These are phyloP conservation scores for Sungouiozyma ichnusensis DNA, from an alignment of 805 yeast species.

Conservation along the genomic window DNA sequence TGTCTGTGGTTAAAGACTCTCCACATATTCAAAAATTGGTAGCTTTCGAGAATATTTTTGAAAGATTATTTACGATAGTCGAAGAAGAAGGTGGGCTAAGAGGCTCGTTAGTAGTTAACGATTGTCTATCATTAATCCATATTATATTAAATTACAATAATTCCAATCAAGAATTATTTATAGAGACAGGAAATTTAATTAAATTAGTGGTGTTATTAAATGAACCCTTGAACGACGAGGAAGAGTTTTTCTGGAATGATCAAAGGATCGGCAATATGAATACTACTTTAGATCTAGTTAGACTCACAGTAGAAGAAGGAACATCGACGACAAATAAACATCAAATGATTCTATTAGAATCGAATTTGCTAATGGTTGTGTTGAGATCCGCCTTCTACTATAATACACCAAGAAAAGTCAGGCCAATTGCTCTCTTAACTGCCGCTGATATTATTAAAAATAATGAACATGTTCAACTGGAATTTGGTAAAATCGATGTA, in stretches of 20 bases:
- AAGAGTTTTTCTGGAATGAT: slow-evolving; percentile 58
- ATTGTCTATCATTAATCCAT: slow-evolving; percentile 66
- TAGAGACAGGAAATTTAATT: slow-evolving; percentile 74
- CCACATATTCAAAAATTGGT: slow-evolving; percentile 84
- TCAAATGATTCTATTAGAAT: slow-evolving; percentile 49
- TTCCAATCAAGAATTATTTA: slow-evolving; percentile 78
- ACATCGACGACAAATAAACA: slow-evolving; percentile 50
- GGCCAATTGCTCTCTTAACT: slow-evolving; percentile 60
- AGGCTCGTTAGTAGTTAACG: slow-evolving; percentile 86
- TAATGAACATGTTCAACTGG: slow-evolving; percentile 56
- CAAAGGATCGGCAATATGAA: slow-evolving; percentile 60
- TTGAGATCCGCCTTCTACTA: slow-evolving; percentile 62
- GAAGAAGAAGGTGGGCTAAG: slow-evolving; percentile 81
- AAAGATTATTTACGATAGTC: slow-evolving; percentile 65
- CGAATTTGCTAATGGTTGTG: slow-evolving; percentile 56
- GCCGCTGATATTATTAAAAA: slow-evolving; percentile 67
- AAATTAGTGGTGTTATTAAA: slow-evolving; percentile 51
- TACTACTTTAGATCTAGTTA: slow-evolving; percentile 60
- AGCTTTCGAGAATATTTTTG: slow-evolving; percentile 90
- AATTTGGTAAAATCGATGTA: slow-evolving; percentile 75
- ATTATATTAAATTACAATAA: slow-evolving; percentile 72
- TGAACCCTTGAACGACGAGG: slow-evolving; percentile 44
- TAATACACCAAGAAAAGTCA: slow-evolving; percentile 50
- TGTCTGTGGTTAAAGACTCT: slow-evolving; percentile 72
- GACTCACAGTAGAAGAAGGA: slow-evolving; percentile 63